phyloP scores from a whole-genome alignment of 2,329 filamentous ascomycete genomes.

The Cercospora sp. region DNA sequence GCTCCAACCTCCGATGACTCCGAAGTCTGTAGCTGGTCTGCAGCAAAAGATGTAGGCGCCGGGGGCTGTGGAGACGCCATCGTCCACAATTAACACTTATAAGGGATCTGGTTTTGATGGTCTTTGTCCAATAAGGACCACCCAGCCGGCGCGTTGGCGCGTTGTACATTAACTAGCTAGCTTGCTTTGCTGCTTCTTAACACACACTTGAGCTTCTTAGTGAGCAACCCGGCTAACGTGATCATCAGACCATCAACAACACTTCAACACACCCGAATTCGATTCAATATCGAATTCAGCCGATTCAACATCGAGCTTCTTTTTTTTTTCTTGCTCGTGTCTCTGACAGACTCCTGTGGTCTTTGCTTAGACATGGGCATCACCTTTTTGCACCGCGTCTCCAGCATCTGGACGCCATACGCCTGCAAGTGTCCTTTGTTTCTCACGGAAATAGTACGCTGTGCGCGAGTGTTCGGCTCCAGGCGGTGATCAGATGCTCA shows the following conservation, averaged over 20 bases:
- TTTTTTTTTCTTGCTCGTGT: not conserved
- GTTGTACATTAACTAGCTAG: not conserved
- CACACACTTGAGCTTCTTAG: not conserved
- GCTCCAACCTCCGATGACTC: slow-evolving; percentile 8
- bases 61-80: not conserved
- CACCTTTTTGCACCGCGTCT: not conserved
- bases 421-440: not conserved
- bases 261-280: not conserved
- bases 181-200: not conserved
- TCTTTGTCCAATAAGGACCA: not conserved
- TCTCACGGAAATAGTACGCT: not conserved
- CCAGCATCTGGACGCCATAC: not conserved
- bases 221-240: not conserved
- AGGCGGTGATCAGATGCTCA: not conserved
- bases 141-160: not conserved
- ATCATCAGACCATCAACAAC: not conserved
- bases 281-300: not conserved
- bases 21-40: slow-evolving; percentile 2
- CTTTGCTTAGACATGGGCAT: not conserved
- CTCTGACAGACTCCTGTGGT: not conserved
- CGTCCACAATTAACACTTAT: not conserved
- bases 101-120: not conserved
- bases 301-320: not conserved
- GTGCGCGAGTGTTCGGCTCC: not conserved
- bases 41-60: slow-evolving; percentile 12